phyloP scores from a whole-genome alignment of 2,329 filamentous ascomycete genomes.

The Davidsoniella eucalypti region DNA sequence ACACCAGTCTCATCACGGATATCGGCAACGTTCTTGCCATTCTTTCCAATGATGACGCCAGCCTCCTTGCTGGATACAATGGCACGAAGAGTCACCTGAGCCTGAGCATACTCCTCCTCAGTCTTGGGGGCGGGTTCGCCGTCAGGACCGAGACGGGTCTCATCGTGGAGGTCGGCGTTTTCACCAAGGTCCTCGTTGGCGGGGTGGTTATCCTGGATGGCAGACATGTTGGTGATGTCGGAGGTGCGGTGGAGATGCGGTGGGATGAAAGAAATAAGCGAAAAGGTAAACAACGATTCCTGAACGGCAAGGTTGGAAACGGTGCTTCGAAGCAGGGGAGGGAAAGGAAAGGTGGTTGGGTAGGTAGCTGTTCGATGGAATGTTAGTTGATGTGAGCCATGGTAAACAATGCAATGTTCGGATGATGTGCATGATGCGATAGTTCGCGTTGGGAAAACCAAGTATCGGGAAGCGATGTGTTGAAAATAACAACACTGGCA shows the following conservation, averaged over 20 bases:
- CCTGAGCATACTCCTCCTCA: slow-evolving; percentile 89
- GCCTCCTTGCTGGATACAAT: slow-evolving; percentile 99
- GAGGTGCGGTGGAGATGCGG: slow-evolving; percentile 13
- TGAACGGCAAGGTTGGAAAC: slow-evolving; percentile 11
- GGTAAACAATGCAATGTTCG: too few species aligned
- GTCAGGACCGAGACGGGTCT: slow-evolving; percentile 47
- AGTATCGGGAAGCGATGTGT: too few species aligned
- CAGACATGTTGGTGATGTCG: slow-evolving; percentile 36
- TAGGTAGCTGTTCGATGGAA: background rate
- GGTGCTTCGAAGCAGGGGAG: slow-evolving; percentile 4
- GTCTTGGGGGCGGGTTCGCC: slow-evolving; percentile 74
- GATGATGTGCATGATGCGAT: too few species aligned
- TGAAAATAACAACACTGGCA: too few species aligned
- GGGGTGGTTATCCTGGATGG: slow-evolving; percentile 39
- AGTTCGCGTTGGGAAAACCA: too few species aligned
- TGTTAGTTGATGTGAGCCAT: background rate
- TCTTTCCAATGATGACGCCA: slow-evolving; percentile 97
- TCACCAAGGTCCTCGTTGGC: slow-evolving; percentile 48
- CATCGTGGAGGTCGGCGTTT: slow-evolving; percentile 44
- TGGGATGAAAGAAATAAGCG: slow-evolving; percentile 7
- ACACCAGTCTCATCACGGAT: slow-evolving; percentile 94
- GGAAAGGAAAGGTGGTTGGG: background rate
- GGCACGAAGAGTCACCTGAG: slow-evolving; percentile 83
- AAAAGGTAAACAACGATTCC: slow-evolving; percentile 12
- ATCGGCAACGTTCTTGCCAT: slow-evolving; percentile 94